Evolutionary conservation across 352 stramenopile genomes (phyloP).

Genomic region (Phytophthora podocarpi): DNA sequence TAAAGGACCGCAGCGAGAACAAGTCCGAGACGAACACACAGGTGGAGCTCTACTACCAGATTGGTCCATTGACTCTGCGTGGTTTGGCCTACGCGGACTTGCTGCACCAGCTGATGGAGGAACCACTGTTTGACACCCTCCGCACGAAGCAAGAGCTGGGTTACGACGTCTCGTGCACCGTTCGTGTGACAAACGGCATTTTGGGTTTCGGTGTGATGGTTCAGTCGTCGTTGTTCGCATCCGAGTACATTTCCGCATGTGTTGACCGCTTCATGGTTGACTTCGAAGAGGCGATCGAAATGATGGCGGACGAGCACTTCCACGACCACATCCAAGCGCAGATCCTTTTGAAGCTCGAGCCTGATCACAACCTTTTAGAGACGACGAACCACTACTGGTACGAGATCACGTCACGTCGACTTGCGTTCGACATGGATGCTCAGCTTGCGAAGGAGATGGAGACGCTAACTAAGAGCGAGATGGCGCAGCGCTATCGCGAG

Average conservation of each 20-base stretch:
- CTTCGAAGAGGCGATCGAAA: slow-evolving; percentile 75
- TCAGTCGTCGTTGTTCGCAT: slow-evolving; percentile 76
- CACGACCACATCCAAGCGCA: slow-evolving; percentile 81
- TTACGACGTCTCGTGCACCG: slow-evolving; percentile 90
- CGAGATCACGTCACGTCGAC: slow-evolving; percentile 74
- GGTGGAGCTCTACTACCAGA: slow-evolving; percentile 89
- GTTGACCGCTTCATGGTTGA: slow-evolving; percentile 79
- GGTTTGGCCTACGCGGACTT: slow-evolving; percentile 79
- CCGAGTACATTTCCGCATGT: slow-evolving; percentile 64
- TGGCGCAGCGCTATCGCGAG: slow-evolving; percentile 60
- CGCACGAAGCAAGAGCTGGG: slow-evolving; percentile 90
- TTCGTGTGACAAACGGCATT: slow-evolving; percentile 82
- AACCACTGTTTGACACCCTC: slow-evolving; percentile 88
- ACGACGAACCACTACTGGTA: slow-evolving; percentile 82
- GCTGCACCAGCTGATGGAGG: slow-evolving; percentile 89
- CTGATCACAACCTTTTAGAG: slow-evolving; percentile 82
- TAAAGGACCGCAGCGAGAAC: slow-evolving; percentile 74
- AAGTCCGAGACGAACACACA: slow-evolving; percentile 82
- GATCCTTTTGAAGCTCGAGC: slow-evolving; percentile 81
- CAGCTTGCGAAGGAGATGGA: slow-evolving; percentile 75
- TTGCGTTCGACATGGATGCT: slow-evolving; percentile 77
- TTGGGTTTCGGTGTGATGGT: slow-evolving; percentile 86
- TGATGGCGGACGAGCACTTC: slow-evolving; percentile 76
- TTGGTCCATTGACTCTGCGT: slow-evolving; percentile 68
- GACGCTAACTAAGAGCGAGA: slow-evolving; percentile 67